phyloP scores from a whole-genome alignment of 2,329 filamentous ascomycete genomes.

The Ophiocordyceps camponoti-rufipedis region DNA sequence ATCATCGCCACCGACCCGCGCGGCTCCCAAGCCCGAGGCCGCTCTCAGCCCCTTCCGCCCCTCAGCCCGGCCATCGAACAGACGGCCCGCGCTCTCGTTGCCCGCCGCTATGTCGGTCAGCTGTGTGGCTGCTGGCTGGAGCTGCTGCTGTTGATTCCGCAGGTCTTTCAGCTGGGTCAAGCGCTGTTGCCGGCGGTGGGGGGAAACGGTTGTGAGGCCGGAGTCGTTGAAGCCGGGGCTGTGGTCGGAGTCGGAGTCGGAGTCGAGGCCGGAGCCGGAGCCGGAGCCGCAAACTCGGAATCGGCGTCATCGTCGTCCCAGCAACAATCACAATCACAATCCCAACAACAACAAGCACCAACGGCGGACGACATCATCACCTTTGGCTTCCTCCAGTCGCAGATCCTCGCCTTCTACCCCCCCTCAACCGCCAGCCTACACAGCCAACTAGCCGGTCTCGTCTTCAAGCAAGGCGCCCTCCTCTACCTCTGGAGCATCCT shows the following conservation, averaged over 20 bases:
- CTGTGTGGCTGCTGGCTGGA: conserved; percentile 21
- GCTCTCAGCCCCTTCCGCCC: conserved; percentile 1
- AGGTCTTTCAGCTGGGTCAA: conserved; percentile 23
- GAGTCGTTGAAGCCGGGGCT: conserved; percentile 4
- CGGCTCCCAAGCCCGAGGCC: conserved; percentile 8
- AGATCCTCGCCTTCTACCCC: conserved; percentile 21
- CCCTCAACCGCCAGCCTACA: conserved; percentile 15
- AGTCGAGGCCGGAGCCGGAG: too few relatives aligned
- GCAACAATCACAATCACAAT: too few relatives aligned
- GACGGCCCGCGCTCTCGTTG: conserved; percentile 11
- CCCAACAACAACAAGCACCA: background rate
- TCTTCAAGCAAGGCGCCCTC: conserved; percentile 25
- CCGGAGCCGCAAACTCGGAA: too few relatives aligned
- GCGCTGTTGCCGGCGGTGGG: conserved; percentile 14
- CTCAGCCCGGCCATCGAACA: conserved; percentile 13
- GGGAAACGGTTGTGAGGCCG: conserved; percentile 1
- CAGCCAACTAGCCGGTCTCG: conserved; percentile 19
- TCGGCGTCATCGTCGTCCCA: background rate
- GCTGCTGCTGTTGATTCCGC: conserved; percentile 17
- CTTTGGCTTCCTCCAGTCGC: conserved; percentile 22
- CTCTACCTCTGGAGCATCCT: conserved; percentile 22
- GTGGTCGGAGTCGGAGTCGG: too few relatives aligned
- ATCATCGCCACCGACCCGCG: conserved; percentile 23
- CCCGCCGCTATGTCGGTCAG: conserved; percentile 15
- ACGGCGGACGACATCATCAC: conserved; percentile 22